Percentiles rank a stretch among this genome's conserved stretches.
Evolutionary conservation across 345 rosid genomes (phyloP).

Genomic region (Eucalyptus cloeziana): DNA sequence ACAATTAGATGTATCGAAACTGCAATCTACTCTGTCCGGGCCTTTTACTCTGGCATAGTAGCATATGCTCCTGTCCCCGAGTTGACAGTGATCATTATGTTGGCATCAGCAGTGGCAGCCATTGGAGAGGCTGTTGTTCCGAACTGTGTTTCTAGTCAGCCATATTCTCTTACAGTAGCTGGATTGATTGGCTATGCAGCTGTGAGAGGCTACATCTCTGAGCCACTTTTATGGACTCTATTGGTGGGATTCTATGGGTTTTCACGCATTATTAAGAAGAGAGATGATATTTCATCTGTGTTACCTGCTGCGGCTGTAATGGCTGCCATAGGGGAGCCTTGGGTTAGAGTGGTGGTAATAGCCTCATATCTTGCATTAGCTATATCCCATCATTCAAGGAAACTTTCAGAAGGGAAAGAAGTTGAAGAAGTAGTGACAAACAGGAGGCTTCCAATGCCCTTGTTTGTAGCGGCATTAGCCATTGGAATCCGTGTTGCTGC

Average conservation of each 20-base stretch:
- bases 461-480: constrained; percentile 62
- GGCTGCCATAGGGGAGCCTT: constrained; percentile 83
- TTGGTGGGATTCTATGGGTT: constrained; percentile 51
- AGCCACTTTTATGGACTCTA: constrained; percentile 74
- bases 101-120: constrained; percentile 66
- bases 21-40: constrained; percentile 32
- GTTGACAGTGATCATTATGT: constrained; percentile 42
- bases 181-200: constrained; percentile 75
- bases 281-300: constrained; percentile 71
- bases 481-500: constrained; percentile 79
- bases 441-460: constrained; percentile 44
- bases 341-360: constrained; percentile 64
- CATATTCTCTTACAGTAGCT: constrained; percentile 44
- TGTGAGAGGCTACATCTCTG: constrained; percentile 61
- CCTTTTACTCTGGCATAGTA: constrained; percentile 67
- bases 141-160: constrained; percentile 45
- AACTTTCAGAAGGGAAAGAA: constrained; percentile 19
- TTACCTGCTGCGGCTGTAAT: constrained; percentile 70
- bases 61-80: constrained; percentile 62
- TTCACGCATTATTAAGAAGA: constrained; percentile 47
- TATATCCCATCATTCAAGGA: constrained; percentile 48
- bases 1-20: constrained; percentile 42
- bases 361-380: constrained; percentile 52
- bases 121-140: constrained; percentile 77
- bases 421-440: constrained; percentile 8